Evolutionary conservation across 805 yeast genomes (phyloP).

Genomic region (Yamadazyma paraphyllophila): DNA sequence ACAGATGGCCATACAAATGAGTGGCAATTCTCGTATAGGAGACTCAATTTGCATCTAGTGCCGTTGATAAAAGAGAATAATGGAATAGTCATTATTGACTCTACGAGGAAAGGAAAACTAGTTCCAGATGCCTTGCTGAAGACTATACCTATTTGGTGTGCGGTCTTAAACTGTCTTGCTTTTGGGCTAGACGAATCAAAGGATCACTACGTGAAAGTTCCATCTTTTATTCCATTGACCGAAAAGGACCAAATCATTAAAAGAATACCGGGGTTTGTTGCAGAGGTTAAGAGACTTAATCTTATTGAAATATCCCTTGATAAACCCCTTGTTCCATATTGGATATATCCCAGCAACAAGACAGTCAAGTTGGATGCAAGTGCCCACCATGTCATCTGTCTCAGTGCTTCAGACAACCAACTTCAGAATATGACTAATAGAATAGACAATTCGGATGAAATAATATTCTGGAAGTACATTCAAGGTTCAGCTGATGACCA

Average conservation of each 20-base stretch:
- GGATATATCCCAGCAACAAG: slow-evolving; percentile 14
- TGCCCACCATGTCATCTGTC: slow-evolving; percentile 9
- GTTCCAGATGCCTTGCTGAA: slow-evolving; percentile 87
- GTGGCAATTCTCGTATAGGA: slow-evolving; percentile 73
- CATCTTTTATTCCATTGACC: slow-evolving; percentile 48
- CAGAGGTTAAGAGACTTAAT: slow-evolving; percentile 31
- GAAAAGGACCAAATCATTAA: slow-evolving; percentile 53
- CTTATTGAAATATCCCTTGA: slow-evolving; percentile 4
- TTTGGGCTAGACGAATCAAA: slow-evolving; percentile 27
- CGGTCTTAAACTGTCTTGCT: slow-evolving; percentile 61
- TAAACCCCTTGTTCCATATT: slow-evolving; percentile 13
- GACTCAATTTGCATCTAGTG: slow-evolving; percentile 73
- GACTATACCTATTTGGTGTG: slow-evolving; percentile 91
- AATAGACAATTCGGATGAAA: slow-evolving; percentile 1
- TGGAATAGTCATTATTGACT: slow-evolving; percentile 70
- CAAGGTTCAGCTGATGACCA: slow-evolving; percentile 97
- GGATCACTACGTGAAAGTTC: slow-evolving; percentile 9
- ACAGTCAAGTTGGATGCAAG: background rate
- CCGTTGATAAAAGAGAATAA: slow-evolving; percentile 39
- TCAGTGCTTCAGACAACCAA: slow-evolving; percentile 12
- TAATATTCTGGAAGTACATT: slow-evolving; percentile 48
- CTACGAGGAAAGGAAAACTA: slow-evolving; percentile 79
- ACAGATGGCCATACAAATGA: slow-evolving; percentile 87
- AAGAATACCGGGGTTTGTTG: slow-evolving; percentile 49
- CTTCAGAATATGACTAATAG: slow-evolving; percentile 5